These are phyloP conservation scores for Trametes polyzona DNA, from an alignment of 1,284 basidiomycete genomes.

Conservation along the genomic window DNA sequence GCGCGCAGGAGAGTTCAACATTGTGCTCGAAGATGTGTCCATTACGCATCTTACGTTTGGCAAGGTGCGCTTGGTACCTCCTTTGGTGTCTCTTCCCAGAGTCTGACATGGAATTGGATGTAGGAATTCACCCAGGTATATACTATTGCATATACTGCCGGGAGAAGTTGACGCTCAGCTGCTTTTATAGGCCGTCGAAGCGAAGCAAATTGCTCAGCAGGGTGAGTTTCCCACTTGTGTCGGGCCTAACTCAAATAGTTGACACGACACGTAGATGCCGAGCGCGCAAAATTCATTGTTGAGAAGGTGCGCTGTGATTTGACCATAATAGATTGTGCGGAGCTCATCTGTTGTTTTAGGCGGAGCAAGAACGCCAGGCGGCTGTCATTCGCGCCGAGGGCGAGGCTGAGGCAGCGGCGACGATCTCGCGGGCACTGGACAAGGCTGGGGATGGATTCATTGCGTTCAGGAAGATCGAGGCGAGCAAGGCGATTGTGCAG, in stretches of 20 bases:
- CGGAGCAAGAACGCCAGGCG: slow-evolving; percentile 99
- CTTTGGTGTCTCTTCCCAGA: neutral
- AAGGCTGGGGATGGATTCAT: slow-evolving; percentile 97
- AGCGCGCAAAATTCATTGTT: slow-evolving; percentile 98
- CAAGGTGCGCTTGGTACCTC: slow-evolving; percentile 53
- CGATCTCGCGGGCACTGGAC: slow-evolving; percentile 91
- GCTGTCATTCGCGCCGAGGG: slow-evolving; percentile 98
- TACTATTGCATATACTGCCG: too few relatives aligned
- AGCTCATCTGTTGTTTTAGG: slow-evolving; percentile 48
- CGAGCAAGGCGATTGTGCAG: slow-evolving; percentile 93
- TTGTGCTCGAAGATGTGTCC: slow-evolving; percentile 96
- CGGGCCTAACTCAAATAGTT: too few relatives aligned
- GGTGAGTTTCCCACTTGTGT: slow-evolving; percentile 47
- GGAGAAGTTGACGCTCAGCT: too few relatives aligned
- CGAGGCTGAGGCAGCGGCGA: slow-evolving; percentile 95
- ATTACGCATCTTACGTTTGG: slow-evolving; percentile 89
- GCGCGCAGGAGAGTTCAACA: slow-evolving; percentile 95
- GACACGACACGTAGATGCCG: slow-evolving; percentile 93
- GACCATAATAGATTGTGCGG: slow-evolving; percentile 5
- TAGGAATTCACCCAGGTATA: slow-evolving; percentile 80
- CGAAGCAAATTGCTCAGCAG: slow-evolving; percentile 97
- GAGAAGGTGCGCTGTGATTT: slow-evolving; percentile 69
- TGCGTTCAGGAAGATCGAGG: slow-evolving; percentile 96
- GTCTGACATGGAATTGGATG: slow-evolving; percentile 33
- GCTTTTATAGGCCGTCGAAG: slow-evolving; percentile 82